Conservation (phyloP, 352 stramenopile genomes). For the Hyaloperonospora arabidopsidis region DNA sequence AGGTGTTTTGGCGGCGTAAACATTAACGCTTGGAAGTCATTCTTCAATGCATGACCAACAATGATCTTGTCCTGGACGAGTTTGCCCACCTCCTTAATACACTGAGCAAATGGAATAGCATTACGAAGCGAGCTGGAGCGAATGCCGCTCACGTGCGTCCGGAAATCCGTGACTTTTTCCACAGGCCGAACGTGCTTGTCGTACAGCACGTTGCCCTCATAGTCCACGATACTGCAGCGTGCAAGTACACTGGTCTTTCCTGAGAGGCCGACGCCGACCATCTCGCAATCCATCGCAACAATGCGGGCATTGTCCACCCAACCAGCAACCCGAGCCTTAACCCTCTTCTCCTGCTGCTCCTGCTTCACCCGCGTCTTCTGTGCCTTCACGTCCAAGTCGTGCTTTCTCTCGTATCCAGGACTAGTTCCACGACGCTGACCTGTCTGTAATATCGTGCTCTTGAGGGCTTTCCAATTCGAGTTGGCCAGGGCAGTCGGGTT, state of each 20-base stretch:
- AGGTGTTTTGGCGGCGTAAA: slow-evolving; percentile 73
- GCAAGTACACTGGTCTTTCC: slow-evolving; percentile 75
- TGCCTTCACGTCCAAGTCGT: slow-evolving; percentile 29
- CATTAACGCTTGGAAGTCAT: slow-evolving; percentile 85
- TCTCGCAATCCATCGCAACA: slow-evolving; percentile 86
- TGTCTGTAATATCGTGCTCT: slow-evolving; percentile 57
- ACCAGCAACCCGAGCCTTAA: slow-evolving; percentile 44
- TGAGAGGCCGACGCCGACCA: slow-evolving; percentile 74
- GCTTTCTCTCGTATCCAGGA: slow-evolving; percentile 27
- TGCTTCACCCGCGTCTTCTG: slow-evolving; percentile 41
- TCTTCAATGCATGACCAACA: slow-evolving; percentile 75
- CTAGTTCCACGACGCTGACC: slow-evolving; percentile 10
- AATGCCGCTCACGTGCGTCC: slow-evolving; percentile 82
- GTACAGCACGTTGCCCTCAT: slow-evolving; percentile 74
- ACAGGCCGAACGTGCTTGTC: slow-evolving; percentile 76
- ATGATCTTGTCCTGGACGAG: slow-evolving; percentile 75
- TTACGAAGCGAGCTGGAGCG: slow-evolving; percentile 55
- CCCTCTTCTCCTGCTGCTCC: slow-evolving; percentile 39
- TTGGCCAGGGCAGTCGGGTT: slow-evolving; percentile 31
- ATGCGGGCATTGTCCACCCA: slow-evolving; percentile 77
- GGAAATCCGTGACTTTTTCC: slow-evolving; percentile 83
- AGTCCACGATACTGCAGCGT: slow-evolving; percentile 85
- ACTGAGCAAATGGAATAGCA: slow-evolving; percentile 74
- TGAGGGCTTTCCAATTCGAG: slow-evolving; percentile 72
- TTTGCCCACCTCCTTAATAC: slow-evolving; percentile 76